Conservation (phyloP, 2,329 filamentous ascomycete genomes). For the Ceratocystis cacaofunesta region DNA sequence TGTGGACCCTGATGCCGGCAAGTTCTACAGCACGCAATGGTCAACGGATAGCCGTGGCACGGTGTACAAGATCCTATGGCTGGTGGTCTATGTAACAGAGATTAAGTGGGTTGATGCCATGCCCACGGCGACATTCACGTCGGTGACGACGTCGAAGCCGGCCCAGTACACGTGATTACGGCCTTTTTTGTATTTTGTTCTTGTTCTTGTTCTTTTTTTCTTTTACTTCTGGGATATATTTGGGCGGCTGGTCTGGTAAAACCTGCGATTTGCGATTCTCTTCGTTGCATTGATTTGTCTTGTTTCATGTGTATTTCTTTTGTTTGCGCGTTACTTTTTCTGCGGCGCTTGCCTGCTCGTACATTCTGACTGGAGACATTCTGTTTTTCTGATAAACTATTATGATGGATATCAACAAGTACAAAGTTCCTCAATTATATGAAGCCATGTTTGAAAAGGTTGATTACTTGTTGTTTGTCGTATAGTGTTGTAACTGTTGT, state of each 20-base stretch:
- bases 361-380: background rate
- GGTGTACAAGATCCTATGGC: conserved; percentile 43
- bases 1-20: conserved; percentile 25
- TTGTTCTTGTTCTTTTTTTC: background rate
- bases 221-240: background rate
- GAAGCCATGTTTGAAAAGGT: background rate
- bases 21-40: conserved; percentile 35
- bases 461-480: too few relatives aligned
- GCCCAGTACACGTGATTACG: background rate
- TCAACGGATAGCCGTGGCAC: conserved; percentile 32
- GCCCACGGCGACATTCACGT: background rate
- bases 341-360: background rate
- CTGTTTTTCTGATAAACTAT: background rate
- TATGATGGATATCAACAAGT: background rate
- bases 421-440: background rate
- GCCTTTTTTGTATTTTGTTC: background rate
- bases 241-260: conserved; percentile 1
- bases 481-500: too few relatives aligned
- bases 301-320: background rate
- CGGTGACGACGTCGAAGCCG: background rate
- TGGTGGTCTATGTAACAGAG: conserved; percentile 39
- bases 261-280: background rate
- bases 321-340: background rate
- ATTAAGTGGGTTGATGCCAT: conserved; percentile 30
- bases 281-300: background rate